Base-by-base conservation (phyloP, 2,329 filamentous ascomycete genomes). In the Sporothrix schenckii region DNA sequence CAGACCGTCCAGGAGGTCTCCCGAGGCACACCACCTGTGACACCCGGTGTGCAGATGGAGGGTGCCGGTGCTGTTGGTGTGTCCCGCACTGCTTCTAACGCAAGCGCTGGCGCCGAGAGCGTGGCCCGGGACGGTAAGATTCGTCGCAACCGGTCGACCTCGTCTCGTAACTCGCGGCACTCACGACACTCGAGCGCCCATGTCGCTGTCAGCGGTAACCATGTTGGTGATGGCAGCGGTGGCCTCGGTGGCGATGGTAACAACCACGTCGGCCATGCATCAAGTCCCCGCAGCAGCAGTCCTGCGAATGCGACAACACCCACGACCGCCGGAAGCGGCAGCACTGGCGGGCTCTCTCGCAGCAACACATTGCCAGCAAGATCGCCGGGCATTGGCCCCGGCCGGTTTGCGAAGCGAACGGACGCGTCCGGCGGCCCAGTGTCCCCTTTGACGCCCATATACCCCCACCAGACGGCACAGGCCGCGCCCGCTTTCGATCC, bases 291-390 rank as follows among this genome's bases (percentile, higher is more conserved):
- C 66, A 91, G 87, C 73, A 87, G 85, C 68, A 91, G 87, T 73
- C 89, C 88, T 14, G 83, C 83, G 4, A 79, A 85, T 69, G 81
- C 81, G 3, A 79, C 84, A 34, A 85, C 86, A 1, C 85, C 90
- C 0, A 85, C 85, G 1, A 67, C 66, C 34, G 58, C 11, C 13
- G 58, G 39, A 1, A 61, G 53, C 53, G 54, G 54, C 9, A 66
- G 68, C 13, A 34, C 34, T 10, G 83, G 88, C 60, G 83, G 85
- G 19, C 78, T 89, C 21, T 83, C 80, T 53, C 84, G 87, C 71
- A 97, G 94, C 81, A 98, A 98, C 78, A 99, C 95, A 3, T 85
- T 98, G 16, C 95, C 95, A 0, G 95, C 94, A 78, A 91, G 91
- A 78, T 95, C 93, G 0, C 92, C 93, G 9, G 88, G 88, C 10